These are phyloP conservation scores for Holtermannia corniformis DNA, from an alignment of 768 basidiomycete genomes.

Conservation along the genomic window DNA sequence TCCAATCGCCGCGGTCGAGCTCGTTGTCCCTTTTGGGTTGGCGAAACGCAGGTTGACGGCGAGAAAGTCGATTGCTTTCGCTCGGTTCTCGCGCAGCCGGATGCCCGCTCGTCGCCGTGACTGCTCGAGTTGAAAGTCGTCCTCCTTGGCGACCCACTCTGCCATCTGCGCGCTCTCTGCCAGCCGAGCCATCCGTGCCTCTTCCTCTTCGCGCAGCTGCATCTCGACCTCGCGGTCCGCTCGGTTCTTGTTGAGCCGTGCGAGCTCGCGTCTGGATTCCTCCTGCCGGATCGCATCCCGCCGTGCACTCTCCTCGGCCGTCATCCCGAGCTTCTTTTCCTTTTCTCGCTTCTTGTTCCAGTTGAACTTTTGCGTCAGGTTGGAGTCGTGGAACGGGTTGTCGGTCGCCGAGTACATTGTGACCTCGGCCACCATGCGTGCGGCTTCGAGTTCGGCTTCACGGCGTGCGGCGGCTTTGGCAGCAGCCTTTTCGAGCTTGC, in stretches of 20 bases:
- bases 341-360: constrained; percentile 99
- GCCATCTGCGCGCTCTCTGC: constrained; percentile 97
- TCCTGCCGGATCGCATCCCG: constrained; percentile 69
- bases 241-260: constrained; percentile 75
- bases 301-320: constrained; percentile 63
- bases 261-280: constrained; percentile 92
- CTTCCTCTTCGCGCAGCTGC: constrained; percentile 82
- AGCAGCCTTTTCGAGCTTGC: constrained; percentile 70
- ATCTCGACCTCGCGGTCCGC: constrained; percentile 89
- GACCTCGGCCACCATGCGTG: constrained; percentile 75
- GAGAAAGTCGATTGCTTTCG: constrained; percentile 96
- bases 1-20: constrained; percentile 29
- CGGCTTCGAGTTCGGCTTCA: constrained; percentile 55
- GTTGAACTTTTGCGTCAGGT: constrained; percentile 89
- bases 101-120: constrained; percentile 83
- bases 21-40: constrained; percentile 42
- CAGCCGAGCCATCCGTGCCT: constrained; percentile 71
- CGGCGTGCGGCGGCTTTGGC: constrained; percentile 53
- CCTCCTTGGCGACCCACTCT: constrained; percentile 94
- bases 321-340: constrained; percentile 79
- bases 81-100: constrained; percentile 87
- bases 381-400: constrained; percentile 97
- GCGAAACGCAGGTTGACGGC: constrained; percentile 93
- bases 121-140: constrained; percentile 93
- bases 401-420: constrained; percentile 93